phyloP scores from a whole-genome alignment of 176 grass and related monocot genomes.

The Triticum aestivum region DNA sequence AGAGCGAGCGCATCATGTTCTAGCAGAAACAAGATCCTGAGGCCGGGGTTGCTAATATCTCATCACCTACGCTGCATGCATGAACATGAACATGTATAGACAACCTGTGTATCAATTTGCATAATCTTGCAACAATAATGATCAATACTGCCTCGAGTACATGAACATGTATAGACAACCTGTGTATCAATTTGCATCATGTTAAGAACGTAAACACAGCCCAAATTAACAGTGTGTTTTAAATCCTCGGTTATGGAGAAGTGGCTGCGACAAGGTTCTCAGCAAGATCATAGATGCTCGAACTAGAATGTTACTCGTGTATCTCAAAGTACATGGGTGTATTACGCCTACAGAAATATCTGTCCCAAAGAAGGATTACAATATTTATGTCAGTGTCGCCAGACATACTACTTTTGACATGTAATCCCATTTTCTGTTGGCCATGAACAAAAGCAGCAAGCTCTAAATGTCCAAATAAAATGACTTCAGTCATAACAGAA shows the following conservation, averaged over 20 bases:
- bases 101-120: neutral
- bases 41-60: no score
- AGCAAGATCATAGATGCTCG: neutral
- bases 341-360: neutral
- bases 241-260: neutral
- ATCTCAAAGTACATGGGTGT: neutral
- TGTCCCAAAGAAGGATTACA: conserved; percentile 17
- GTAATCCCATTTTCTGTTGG: conserved; percentile 26
- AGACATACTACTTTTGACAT: neutral
- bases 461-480: conserved; percentile 11
- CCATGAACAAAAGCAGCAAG: neutral
- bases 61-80: no score
- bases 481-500: neutral
- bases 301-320: neutral
- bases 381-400: neutral
- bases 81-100: no score
- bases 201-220: neutral
- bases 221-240: neutral
- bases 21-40: no score
- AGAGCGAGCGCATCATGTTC: no score
- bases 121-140: neutral
- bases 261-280: neutral
- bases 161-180: no score
- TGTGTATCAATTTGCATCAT: no score
- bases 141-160: neutral